A percentile compares a stretch with the other conserved stretches of the same genome.
Evolutionary conservation across 2,329 filamentous ascomycete genomes (phyloP).

Genomic region (Trichoderma sp.): DNA sequence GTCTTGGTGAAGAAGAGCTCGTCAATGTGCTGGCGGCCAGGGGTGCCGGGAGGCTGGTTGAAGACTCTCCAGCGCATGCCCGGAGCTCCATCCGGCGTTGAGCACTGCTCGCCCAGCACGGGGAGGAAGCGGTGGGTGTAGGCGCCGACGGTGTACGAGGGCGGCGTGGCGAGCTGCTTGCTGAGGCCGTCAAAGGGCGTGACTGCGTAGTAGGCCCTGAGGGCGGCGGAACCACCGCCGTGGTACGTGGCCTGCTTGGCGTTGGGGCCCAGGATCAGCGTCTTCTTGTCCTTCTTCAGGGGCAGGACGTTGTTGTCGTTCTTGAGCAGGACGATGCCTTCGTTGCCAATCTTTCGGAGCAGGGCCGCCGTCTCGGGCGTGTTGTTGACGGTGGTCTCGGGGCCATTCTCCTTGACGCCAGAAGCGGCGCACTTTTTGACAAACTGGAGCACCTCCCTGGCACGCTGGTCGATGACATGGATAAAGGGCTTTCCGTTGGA

Average conservation of each 20-base stretch:
- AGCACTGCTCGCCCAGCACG: conserved; percentile 51
- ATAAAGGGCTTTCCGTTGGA: conserved; percentile 54
- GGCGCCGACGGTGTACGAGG: conserved; percentile 56
- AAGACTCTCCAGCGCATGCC: conserved; percentile 63
- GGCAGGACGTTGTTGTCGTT: conserved; percentile 65
- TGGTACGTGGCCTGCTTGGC: conserved; percentile 56
- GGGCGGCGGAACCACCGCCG: conserved; percentile 63
- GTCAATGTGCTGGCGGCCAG: conserved; percentile 49
- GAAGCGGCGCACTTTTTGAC: conserved; percentile 54
- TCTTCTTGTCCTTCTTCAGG: conserved; percentile 59
- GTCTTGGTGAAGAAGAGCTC: conserved; percentile 47
- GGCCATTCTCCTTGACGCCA: conserved; percentile 52
- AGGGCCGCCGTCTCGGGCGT: conserved; percentile 61
- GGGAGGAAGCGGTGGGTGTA: conserved; percentile 65
- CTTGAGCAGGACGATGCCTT: conserved; percentile 71
- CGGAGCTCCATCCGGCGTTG: conserved; percentile 48
- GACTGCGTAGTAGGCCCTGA: conserved; percentile 62
- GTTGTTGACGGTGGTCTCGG: conserved; percentile 52
- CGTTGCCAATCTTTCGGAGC: conserved; percentile 62
- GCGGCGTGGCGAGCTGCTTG: conserved; percentile 43
- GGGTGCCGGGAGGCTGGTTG: conserved; percentile 52
- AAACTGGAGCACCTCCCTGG: conserved; percentile 55
- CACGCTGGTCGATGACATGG: conserved; percentile 56
- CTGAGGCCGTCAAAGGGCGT: conserved; percentile 70
- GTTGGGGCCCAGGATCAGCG: conserved; percentile 56